Evolutionary conservation across 129 eudicot genomes (phyloP).

Genomic region (Centrapalus pauciflorus): DNA sequence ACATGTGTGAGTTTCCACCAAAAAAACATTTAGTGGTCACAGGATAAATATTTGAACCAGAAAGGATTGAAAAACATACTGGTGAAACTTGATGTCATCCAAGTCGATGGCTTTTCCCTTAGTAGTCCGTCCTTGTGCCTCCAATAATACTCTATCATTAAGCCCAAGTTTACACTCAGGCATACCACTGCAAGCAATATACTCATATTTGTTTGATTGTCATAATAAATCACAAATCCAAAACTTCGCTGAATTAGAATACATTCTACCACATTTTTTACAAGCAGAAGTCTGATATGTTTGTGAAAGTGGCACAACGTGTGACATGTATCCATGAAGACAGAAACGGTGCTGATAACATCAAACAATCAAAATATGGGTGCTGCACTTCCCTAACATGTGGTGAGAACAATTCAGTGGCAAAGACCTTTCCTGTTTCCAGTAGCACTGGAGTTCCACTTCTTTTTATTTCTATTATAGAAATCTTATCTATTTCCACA

Average conservation of each 20-base stretch:
- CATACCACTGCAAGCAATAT: slow-evolving; percentile 79
- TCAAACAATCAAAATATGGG: not conserved
- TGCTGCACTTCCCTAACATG: not conserved
- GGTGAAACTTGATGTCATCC: slow-evolving; percentile 94
- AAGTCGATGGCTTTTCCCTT: slow-evolving; percentile 95
- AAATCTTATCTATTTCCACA: not conserved
- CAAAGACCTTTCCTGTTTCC: not conserved
- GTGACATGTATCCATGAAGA: too few relatives aligned
- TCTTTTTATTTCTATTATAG: not conserved
- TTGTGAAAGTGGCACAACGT: not conserved
- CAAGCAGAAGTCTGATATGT: not conserved
- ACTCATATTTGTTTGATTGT: not conserved
- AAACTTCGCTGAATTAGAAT: not conserved
- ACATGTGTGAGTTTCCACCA: not conserved
- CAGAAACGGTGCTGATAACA: not conserved
- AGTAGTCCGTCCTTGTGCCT: slow-evolving; percentile 86
- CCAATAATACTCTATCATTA: slow-evolving; percentile 85
- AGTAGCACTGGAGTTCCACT: not conserved
- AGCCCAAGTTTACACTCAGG: slow-evolving; percentile 98
- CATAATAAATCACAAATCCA: not conserved
- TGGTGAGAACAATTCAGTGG: not conserved
- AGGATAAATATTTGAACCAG: not conserved
- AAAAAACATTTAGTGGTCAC: not conserved
- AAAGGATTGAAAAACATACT: slow-evolving; percentile 44
- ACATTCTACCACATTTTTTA: not conserved